Conservation (phyloP, 331 rosid species). For the Phaseolus coccineus region DNA sequence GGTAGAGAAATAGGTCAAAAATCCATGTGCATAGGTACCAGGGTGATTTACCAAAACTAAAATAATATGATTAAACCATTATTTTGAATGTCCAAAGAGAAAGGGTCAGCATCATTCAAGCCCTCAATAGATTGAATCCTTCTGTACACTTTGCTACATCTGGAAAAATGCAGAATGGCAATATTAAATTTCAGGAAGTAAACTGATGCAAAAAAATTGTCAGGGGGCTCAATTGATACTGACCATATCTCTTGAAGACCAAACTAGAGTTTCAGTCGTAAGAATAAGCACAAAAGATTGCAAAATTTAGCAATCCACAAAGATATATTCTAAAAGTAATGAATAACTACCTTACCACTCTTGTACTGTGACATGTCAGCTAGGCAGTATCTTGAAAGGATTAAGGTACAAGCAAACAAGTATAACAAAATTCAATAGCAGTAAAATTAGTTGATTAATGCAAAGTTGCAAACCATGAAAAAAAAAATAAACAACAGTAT, state of each 20-base stretch:
- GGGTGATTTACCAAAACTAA: slow-evolving; percentile 21
- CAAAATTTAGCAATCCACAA: slow-evolving; percentile 5
- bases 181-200: neutral
- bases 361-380: slow-evolving; percentile 96
- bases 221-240: slow-evolving; percentile 20
- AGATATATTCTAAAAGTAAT: neutral
- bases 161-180: slow-evolving; percentile 17
- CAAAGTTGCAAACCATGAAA: neutral
- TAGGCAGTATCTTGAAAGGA: slow-evolving; percentile 68
- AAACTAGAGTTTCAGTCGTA: neutral
- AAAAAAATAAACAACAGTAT: neutral
- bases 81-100: slow-evolving; percentile 31
- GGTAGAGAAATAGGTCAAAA: slow-evolving; percentile 12
- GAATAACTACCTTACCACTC: slow-evolving; percentile 82
- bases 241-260: slow-evolving; percentile 26
- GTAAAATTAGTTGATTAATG: slow-evolving; percentile 19
- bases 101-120: slow-evolving; percentile 12
- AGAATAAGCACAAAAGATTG: slow-evolving; percentile 1
- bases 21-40: neutral
- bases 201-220: neutral
- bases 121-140: slow-evolving; percentile 28
- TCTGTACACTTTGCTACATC: slow-evolving; percentile 15
- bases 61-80: slow-evolving; percentile 27
- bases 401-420: slow-evolving; percentile 47
- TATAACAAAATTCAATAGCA: slow-evolving; percentile 18